These are phyloP conservation scores for Rugonectria rugulosa DNA, from an alignment of 2,329 filamentous ascomycete genomes.

Conservation along the genomic window DNA sequence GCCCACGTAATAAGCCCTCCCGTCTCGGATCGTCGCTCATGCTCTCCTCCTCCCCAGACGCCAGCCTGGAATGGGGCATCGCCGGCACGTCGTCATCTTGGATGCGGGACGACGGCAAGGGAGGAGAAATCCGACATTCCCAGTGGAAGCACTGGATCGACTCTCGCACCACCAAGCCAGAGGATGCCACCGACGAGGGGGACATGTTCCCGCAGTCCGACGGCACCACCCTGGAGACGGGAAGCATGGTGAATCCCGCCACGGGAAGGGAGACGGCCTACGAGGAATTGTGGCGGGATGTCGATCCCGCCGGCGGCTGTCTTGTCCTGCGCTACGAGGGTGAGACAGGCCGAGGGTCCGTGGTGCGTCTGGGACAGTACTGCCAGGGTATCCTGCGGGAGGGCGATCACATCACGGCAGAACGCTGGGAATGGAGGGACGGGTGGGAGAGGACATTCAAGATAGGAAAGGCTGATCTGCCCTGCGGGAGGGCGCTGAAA, in stretches of 20 bases:
- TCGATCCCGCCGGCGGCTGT: constrained; percentile 39
- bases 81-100: constrained; percentile 60
- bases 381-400: constrained; percentile 64
- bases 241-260: constrained; percentile 65
- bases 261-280: constrained; percentile 62
- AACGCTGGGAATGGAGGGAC: constrained; percentile 61
- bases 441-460: constrained; percentile 48
- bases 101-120: constrained; percentile 36
- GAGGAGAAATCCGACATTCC: constrained; percentile 43
- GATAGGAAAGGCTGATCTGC: constrained; percentile 45
- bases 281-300: constrained; percentile 71
- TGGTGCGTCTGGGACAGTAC: constrained; percentile 61
- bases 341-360: constrained; percentile 51
- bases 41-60: constrained; percentile 29
- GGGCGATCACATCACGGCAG: constrained; percentile 53
- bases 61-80: constrained; percentile 71
- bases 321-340: constrained; percentile 23
- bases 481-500: constrained; percentile 40
- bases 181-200: constrained; percentile 60
- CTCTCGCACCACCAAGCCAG: constrained; percentile 52
- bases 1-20: not conserved
- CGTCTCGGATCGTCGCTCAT: not conserved
- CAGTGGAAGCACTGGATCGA: constrained; percentile 69
- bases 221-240: constrained; percentile 61
- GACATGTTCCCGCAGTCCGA: constrained; percentile 57